These are phyloP conservation scores for Carex myosuroides DNA, from an alignment of 176 grass and related monocot genomes.

Conservation along the genomic window DNA sequence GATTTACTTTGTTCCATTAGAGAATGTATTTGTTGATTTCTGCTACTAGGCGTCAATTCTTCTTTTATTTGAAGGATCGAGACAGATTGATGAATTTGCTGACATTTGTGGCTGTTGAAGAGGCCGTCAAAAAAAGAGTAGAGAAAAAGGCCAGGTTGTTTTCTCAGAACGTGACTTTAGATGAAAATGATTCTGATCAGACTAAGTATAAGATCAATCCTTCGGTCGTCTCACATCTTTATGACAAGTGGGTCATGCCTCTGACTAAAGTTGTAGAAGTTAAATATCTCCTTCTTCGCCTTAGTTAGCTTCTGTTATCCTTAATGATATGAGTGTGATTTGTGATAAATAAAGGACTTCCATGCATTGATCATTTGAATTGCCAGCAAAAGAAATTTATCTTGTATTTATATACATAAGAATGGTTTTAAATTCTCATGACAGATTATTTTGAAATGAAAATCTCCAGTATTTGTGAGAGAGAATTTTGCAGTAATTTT, in stretches of 20 bases:
- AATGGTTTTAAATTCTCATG: not conserved
- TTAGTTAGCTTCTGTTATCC: constrained; percentile 37
- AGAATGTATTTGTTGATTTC: not conserved
- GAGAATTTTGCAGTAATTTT: not conserved
- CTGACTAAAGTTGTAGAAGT: constrained; percentile 76
- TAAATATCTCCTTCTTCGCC: constrained; percentile 73
- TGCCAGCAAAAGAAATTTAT: not conserved
- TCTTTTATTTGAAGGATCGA: constrained; percentile 40
- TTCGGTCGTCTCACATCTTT: constrained; percentile 48
- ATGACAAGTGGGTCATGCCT: constrained; percentile 94
- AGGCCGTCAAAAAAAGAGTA: constrained; percentile 81
- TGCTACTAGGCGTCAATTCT: constrained; percentile 5
- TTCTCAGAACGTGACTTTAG: constrained; percentile 62
- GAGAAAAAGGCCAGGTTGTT: constrained; percentile 80
- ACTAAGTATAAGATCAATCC: constrained; percentile 59
- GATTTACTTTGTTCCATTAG: constrained; percentile 11
- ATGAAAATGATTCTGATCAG: constrained; percentile 29
- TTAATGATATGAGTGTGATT: not conserved
- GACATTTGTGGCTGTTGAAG: constrained; percentile 75
- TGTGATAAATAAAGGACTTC: not conserved
- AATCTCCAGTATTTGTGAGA: not conserved
- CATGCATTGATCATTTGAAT: not conserved
- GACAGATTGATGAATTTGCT: constrained; percentile 74
- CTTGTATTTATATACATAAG: not conserved
- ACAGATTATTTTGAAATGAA: not conserved